These are phyloP conservation scores for Colletotrichum acutatum DNA, from an alignment of 2,329 filamentous ascomycete genomes.

Conservation along the genomic window DNA sequence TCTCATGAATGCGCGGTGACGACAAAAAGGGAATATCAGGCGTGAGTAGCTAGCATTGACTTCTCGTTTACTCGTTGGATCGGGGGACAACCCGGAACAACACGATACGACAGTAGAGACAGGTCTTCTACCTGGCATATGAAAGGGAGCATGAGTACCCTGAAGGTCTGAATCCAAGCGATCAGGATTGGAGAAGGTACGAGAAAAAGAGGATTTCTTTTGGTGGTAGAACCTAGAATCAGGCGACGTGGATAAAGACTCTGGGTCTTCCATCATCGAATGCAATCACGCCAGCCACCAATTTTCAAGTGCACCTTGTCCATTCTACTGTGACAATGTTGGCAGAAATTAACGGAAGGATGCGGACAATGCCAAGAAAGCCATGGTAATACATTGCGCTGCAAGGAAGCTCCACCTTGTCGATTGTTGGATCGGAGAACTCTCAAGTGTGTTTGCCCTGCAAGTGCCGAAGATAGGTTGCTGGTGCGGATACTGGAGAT, in stretches of 20 bases:
- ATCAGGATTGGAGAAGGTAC: not conserved
- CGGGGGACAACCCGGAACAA: not conserved
- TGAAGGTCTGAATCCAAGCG: not conserved
- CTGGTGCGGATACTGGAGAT: too few species aligned
- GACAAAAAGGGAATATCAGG: conserved; percentile 22
- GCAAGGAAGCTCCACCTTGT: too few species aligned
- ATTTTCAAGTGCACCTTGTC: not conserved
- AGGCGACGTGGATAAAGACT: not conserved
- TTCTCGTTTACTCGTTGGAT: conserved; percentile 15
- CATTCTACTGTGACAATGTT: not conserved
- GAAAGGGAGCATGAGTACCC: not conserved
- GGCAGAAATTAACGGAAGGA: not conserved
- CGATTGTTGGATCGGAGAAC: too few species aligned
- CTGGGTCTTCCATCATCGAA: not conserved
- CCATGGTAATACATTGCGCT: not conserved
- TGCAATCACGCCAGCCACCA: not conserved
- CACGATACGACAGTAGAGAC: not conserved
- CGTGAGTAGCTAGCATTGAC: conserved; percentile 30
- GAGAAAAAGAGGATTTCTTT: not conserved
- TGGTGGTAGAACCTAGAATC: not conserved
- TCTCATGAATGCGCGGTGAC: conserved; percentile 29
- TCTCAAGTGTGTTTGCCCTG: too few species aligned
- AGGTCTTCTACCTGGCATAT: not conserved
- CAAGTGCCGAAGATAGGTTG: too few species aligned
- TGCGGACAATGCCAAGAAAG: not conserved